Evolutionary conservation across 225 moss, liverwort and hornwort species (phyloP), one percentile per base, ranked within the genome.

Genomic region (Sphagnum contortum): DNA sequence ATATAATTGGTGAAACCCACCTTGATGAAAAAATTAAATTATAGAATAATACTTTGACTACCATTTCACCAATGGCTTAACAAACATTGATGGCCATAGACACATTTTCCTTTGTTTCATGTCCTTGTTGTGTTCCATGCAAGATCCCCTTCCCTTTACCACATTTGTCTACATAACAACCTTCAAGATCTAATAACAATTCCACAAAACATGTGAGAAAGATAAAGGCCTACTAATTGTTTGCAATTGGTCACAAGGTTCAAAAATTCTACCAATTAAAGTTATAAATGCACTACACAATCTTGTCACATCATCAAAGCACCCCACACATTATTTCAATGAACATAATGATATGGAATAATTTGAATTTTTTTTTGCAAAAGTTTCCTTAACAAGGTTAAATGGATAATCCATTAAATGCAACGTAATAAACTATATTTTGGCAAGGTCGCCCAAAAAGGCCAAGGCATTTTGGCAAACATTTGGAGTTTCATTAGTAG

Each of bases 51-150:
- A 94, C 94, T 89, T 95, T 92, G 49, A 95, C 83, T 64, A 91
- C 95, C 71, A 95, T 89, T 87, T 95, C 95, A 72, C 91, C 95
- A 63, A 95, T 95, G 62, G 95, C 95, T 91, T 92, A 95, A 77
- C 95, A 95, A 54, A 95, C n/a, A n/a, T n/a, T n/a, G n/a, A n/a
- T n/a, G n/a, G n/a, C n/a, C n/a, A n/a, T 92, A 47, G 94, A 95
- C 45, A 95, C 94, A 79, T 95, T 95, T 49, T 95, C 94, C 66
- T 89, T 95, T 12, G 78, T 89, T 78, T 86, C 89, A 71, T 82
- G 81, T 70, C 88, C 91, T 91, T 95, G 91, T 79, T 80, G 76
- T 68, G 72, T 74, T 56, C 68, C 59, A 29, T 29, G 29, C 29
- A 29, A 29, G 29, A 29, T 29, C 29, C 29, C 29, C 59, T 12